A percentile compares a stretch with the other conserved stretches of the same genome.
phyloP scores from a whole-genome alignment of 306 rosid species.

The Acmispon strigosus region DNA sequence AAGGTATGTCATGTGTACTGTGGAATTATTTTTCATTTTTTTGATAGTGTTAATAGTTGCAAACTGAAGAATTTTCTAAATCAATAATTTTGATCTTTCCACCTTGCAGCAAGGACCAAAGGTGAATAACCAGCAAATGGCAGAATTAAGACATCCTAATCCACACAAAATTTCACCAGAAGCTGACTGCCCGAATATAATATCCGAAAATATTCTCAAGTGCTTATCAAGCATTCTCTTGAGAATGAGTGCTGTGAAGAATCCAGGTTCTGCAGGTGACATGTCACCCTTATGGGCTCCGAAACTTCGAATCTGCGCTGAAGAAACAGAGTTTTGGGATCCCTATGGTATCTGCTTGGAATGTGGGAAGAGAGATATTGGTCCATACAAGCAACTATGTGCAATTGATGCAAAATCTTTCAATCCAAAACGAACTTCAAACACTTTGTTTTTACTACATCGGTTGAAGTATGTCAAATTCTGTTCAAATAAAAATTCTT shows the following conservation, averaged over 20 bases:
- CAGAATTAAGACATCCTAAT: slow-evolving; percentile 32
- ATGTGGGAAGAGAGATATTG: slow-evolving; percentile 66
- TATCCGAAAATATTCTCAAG: slow-evolving; percentile 72
- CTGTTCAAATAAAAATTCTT: not conserved
- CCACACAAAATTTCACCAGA: slow-evolving; percentile 28
- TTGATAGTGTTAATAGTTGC: not conserved
- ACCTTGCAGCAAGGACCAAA: slow-evolving; percentile 55
- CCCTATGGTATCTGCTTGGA: slow-evolving; percentile 62
- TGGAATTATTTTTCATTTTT: slow-evolving; percentile 2
- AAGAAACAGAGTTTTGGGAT: slow-evolving; percentile 41
- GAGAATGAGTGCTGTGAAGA: slow-evolving; percentile 62
- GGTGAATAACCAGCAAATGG: slow-evolving; percentile 28
- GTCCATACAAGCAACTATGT: slow-evolving; percentile 59
- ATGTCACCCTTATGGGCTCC: slow-evolving; percentile 28
- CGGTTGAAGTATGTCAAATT: slow-evolving; percentile 61
- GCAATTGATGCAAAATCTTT: slow-evolving; percentile 55
- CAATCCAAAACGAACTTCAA: slow-evolving; percentile 57
- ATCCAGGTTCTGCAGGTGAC: slow-evolving; percentile 30
- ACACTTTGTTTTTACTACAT: slow-evolving; percentile 61
- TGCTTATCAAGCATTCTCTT: slow-evolving; percentile 75
- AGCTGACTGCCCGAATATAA: slow-evolving; percentile 62
- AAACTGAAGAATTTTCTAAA: not conserved
- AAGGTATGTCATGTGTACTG: slow-evolving; percentile 32
- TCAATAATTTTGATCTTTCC: slow-evolving; percentile 22
- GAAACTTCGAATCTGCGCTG: slow-evolving; percentile 23